Base-by-base conservation (phyloP, 164 flowering plant species). In the Vitis riparia region DNA sequence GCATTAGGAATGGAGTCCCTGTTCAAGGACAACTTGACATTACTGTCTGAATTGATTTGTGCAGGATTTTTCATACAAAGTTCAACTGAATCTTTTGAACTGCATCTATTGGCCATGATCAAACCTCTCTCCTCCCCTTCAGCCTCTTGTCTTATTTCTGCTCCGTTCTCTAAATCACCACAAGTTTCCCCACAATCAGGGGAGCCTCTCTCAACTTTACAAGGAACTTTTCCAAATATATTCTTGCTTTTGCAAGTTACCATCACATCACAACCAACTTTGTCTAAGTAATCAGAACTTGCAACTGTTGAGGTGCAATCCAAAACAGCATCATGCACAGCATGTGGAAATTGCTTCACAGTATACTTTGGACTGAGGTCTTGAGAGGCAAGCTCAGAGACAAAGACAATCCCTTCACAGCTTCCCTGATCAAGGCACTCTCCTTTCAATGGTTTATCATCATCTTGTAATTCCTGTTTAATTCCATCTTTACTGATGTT, bases 381-480 rank as follows among this genome's bases (percentile, higher is more conserved):
- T 50, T 68, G 71, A 9, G 75, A 68, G 15, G 63, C 66, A 12
- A 60, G 62, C 55, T 75, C 75, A n/a, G 67, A 63, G 27, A 53
- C 63, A 48, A 61, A 58, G 29, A 13, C 68, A 65, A 67, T 76
- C 37, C 61, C 79, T 66, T 74, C 75, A 63, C 73, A 73, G 48
- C 80, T 81, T 65, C 50, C 77, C 62, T 49, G 78, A 59, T 68
- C 68, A 73, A 68, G 8, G 30, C 60, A 60, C 59, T 78, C 82
- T 15, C 53, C 16, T 75, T 68, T 77, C 32, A 75, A 50, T 13
- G 68, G 60, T 61, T 51, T 63, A 59, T 73, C 68, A 14, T 37
- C 76, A 59, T 62, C 62, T 49, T 62, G 62, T 5, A 9, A 59
- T 59, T 77, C 79, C 29, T 67, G 68, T 61, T 73, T 76, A 53